phyloP scores from a whole-genome alignment of 1,284 basidiomycete genomes.

The Cutaneotrichosporon cavernicola region DNA sequence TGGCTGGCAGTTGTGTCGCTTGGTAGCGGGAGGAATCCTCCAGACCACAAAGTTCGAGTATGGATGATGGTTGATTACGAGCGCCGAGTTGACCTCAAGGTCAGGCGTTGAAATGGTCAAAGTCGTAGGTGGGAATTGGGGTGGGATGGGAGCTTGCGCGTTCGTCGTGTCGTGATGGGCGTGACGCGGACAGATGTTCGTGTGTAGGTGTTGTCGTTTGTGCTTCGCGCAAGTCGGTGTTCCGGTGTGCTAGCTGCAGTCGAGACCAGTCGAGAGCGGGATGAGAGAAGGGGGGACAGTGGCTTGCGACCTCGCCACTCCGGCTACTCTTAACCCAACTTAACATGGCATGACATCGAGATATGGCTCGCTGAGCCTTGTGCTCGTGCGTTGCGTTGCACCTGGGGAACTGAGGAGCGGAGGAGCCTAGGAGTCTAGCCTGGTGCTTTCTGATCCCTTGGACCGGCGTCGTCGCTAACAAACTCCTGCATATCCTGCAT shows the following conservation, averaged over 20 bases:
- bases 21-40: too few relatives aligned
- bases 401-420: neutral
- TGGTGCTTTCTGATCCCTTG: neutral
- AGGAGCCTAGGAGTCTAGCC: too few relatives aligned
- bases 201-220: neutral
- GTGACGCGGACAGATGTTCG: constrained; percentile 6
- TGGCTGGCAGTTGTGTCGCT: neutral
- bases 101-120: too few relatives aligned
- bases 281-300: neutral
- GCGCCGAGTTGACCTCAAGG: too few relatives aligned
- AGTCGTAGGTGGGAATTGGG: neutral
- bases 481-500: neutral
- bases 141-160: neutral
- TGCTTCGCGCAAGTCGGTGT: constrained; percentile 4
- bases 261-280: neutral
- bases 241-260: neutral
- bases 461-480: neutral
- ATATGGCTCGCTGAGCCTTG: neutral
- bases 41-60: too few relatives aligned
- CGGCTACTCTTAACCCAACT: constrained; percentile 2
- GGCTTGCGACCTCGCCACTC: neutral
- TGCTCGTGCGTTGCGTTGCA: neutral
- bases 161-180: constrained; percentile 1
- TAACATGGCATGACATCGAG: neutral
- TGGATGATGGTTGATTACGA: too few relatives aligned